Base-by-base conservation (phyloP, 1,284 basidiomycete species). In the Ustilago tritici region DNA sequence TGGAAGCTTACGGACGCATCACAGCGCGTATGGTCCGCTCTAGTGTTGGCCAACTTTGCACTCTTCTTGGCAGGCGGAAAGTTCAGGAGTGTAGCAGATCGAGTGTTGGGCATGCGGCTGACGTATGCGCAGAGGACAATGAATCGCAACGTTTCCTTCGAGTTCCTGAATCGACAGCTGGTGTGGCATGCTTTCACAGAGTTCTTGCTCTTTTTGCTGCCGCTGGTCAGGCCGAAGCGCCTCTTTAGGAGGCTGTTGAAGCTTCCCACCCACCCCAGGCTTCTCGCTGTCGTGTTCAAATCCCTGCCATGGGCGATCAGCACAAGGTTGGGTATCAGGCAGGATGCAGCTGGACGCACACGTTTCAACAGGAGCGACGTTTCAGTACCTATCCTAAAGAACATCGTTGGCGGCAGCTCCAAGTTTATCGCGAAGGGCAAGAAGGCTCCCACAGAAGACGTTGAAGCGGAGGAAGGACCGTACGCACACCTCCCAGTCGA, bases 171-270 rank as follows among this genome's bases (percentile, higher is more conserved):
- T 82, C 92, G 97, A 65, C 97, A 99, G 87, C 93, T 99, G 89
- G 96, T 99, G 61, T 99, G 97, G 97, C 93, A 96, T 85, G 93
- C 95, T 1, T 96, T 99, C 86, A 99, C 96, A 1, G 96, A 99
- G 89, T 98, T 99, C 87, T 88, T 98, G 32, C 88, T 99, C 50
- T 98, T 98, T 88, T 87, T 95, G 7, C 88, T 99, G 3, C 97
- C 97, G 0, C 89, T 98, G 40, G 88, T 98, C 76, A 92, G 91
- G 77, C 47, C 92, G 89, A 76, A 88, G 89, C 49, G 87, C 92
- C 31, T 88, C 40, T 74, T 93, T 38, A 89, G 91, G 54, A 89
- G 90, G 36, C 69, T 92, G 46, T 86, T 87, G 59, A 89, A 89
- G 50, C 62, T 83, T 31, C 81, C 80, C 2, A 82, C 75, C 0